Evolutionary conservation across 768 basidiomycete species (phyloP), one percentile per base, ranked within the genome.

Genomic region (Rhizopogon vulgaris): DNA sequence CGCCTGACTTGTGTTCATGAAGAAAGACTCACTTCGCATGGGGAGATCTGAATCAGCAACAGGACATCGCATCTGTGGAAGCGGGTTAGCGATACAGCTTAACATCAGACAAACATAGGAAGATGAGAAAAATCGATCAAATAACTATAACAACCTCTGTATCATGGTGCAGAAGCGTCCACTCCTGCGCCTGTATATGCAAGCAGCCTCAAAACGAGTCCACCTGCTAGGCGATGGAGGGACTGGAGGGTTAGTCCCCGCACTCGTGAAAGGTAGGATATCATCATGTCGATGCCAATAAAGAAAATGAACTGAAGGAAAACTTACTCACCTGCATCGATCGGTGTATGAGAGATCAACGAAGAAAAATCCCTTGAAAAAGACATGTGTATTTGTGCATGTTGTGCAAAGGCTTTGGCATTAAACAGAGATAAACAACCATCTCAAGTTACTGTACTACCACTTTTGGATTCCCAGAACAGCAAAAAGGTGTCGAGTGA

Each of bases 121-220:
- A 47, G 32, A 48, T 37, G 27, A 36, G 17, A 25, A 3, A 25
- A 0, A 32, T 51, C 46, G 65, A 53, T 67, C 66, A 67, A 67
- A 67, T 67, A 67, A 67, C 67, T 67, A 67, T 67, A 67, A 67
- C 66, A 34, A 34, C 65, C 58, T 63, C 60, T 58, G 30, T 56
- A 38, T 69, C 66, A 67, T 63, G 49, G 63, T 58, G 56, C 58
- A 58, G 67, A 69, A 67, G 62, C 66, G 67, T 52, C 66, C 56
- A 60, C 66, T n/a, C 63, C 67, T 58, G 52, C 66, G 48, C 60
- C 67, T 62, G 56, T 68, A 68, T 63, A 49, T 68, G 60, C 66
- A 69, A 56, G 57, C 60, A 67, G 17, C 57, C 65, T 62, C 66
- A 68, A 58, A 52, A 68, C 67, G 66, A 69, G 66, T 4, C 50